These are phyloP conservation scores for Colletotrichum sp. DNA, from an alignment of 2,329 filamentous ascomycete genomes.

Conservation along the genomic window DNA sequence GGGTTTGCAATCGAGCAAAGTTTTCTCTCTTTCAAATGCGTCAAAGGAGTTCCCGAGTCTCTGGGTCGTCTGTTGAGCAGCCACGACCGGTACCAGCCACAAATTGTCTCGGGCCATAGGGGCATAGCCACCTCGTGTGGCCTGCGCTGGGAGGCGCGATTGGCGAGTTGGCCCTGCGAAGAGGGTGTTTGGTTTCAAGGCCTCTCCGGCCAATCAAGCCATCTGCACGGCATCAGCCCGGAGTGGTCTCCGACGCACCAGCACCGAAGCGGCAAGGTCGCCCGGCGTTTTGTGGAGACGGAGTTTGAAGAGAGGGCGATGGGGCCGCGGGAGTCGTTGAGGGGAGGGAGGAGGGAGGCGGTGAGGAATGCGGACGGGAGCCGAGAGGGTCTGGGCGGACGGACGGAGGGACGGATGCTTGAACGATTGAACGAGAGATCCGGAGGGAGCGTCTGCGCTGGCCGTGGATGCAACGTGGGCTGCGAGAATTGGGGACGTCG, in stretches of 20 bases:
- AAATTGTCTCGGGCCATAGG: constrained; percentile 4
- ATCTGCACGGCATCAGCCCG: background rate
- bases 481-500: background rate
- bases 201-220: constrained; percentile 1
- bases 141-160: background rate
- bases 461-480: background rate
- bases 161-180: background rate
- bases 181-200: constrained; percentile 1
- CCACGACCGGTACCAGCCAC: background rate
- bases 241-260: constrained; percentile 20
- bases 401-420: background rate
- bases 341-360: constrained; percentile 10
- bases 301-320: background rate
- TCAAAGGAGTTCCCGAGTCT: background rate
- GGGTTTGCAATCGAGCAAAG: background rate
- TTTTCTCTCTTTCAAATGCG: background rate
- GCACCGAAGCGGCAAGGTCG: constrained; percentile 14
- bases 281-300: background rate
- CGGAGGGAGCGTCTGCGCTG: background rate
- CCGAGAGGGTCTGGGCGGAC: constrained; percentile 1
- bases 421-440: background rate
- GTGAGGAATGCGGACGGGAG: constrained; percentile 1
- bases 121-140: constrained; percentile 3
- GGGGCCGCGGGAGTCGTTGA: background rate
- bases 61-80: background rate